Base-by-base conservation (phyloP, 495 filamentous ascomycete genomes). In the Zalerion maritima region DNA sequence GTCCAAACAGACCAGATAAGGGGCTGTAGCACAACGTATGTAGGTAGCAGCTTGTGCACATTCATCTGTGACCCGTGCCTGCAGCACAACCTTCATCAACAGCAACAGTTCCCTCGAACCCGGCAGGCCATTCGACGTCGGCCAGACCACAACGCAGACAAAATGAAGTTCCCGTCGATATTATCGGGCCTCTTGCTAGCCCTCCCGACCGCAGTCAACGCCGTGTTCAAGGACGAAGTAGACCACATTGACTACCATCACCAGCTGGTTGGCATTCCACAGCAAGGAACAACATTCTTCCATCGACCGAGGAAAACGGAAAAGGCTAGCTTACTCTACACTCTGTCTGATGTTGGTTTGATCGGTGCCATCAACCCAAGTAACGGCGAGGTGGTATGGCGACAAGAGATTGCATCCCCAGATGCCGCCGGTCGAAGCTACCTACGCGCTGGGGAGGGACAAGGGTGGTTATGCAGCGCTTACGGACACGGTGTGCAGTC, bases 201-300 rank as follows among this genome's bases (percentile, higher is more conserved):
- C 25, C 37, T 54, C 14, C 54, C 59, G 27, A 44, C 54, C 35
- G 36, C 56, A 39, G 54, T 62, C 13, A 37, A 47, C 38, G 86
- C 83, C 42, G 75, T 96, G 38, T 93, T 78, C 59, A 60, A 68
- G 28, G 89, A 99, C 45, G 89, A 96, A 47, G 84, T 92, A 45
- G 81, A 76, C 58, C 71, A 81, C 46, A 69, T 84, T 50, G 89
- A 99, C 58, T 96, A 80, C 64, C 91, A 96, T 56, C 74, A 87
- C 57, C 71, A 79, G 29, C 74, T 96, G 21, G 59, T 96, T 42
- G 89, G 89, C 39, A 50, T 77, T 11, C 85, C 91, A 34, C 74
- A 78, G 41, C 57, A 67, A 49, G 68, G 78, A 24, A 81, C 82
- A 21, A 93, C 84, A 28, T 94, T 99, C 67, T 94, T 96, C 69